These are phyloP conservation scores for Peltaster fructicola DNA, from an alignment of 2,329 filamentous ascomycete genomes.

Conservation along the genomic window DNA sequence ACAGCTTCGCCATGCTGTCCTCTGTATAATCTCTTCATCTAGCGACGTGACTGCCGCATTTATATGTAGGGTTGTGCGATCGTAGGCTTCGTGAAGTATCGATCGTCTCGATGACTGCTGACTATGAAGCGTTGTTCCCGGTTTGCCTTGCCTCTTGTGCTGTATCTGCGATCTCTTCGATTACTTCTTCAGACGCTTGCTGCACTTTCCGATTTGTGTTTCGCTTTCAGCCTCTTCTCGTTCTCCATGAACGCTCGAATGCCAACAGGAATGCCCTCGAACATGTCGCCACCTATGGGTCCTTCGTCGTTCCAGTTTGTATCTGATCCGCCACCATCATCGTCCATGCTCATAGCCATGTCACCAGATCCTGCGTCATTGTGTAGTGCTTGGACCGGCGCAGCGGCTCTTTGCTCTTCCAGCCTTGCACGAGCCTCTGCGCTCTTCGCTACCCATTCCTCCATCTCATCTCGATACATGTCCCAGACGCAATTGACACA, in stretches of 20 bases:
- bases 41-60: too few species aligned
- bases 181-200: too few species aligned
- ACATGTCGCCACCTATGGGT: conserved; percentile 36
- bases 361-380: too few species aligned
- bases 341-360: conserved; percentile 50
- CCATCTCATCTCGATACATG: conserved; percentile 73
- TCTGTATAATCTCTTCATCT: too few species aligned
- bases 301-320: conserved; percentile 39
- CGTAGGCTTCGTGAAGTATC: too few species aligned
- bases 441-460: conserved; percentile 60
- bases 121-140: too few species aligned
- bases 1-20: too few species aligned
- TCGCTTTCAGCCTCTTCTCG: conserved; percentile 75
- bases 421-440: conserved; percentile 43
- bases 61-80: too few species aligned
- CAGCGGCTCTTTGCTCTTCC: conserved; percentile 13
- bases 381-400: too few species aligned
- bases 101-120: too few species aligned
- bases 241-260: conserved; percentile 96
- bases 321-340: conserved; percentile 61
- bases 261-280: conserved; percentile 69
- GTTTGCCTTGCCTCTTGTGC: too few species aligned
- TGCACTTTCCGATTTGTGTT: conserved; percentile 34
- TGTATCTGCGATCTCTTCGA: too few species aligned
- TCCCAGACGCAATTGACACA: conserved; percentile 98